Evolutionary conservation across 768 basidiomycete species (phyloP), one percentile per base, ranked within the genome.

Genomic region (Podaxis sp.): DNA sequence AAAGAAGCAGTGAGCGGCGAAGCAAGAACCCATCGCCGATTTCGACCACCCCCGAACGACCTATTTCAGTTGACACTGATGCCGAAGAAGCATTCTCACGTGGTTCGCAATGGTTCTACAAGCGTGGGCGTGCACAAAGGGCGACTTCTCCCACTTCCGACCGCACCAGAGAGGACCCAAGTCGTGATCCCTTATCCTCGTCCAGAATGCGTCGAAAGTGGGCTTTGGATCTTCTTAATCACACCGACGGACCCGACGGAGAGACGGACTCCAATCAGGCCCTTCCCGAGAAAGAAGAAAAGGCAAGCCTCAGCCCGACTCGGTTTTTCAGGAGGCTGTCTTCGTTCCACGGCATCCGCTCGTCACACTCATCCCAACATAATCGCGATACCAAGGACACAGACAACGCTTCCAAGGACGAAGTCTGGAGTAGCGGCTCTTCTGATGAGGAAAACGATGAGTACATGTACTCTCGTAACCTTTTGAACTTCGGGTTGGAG

Each of bases 31-130:
- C 59, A 15, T 75, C 77, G 2, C 73, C 80, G 1, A 76, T 76
- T 7, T 72, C 76, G 15, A 76, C 77, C 33, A 77, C 71, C 52
- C 79, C 76, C 13, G 86, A 88, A 28, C 73, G 75, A 10, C 87
- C 90, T 10, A 72, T 92, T 38, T 84, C 92, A 8, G 80, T 90
- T 59, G 93, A 95, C 67, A 89, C 91, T 0, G 93, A 96, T 70
- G 85, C 85, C 0, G 93, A 95, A 73, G 80, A 78, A 4, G 89
- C 88, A 0, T 91, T 91, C 69, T 74, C 78, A 40, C 82, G 82
- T 57, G 82, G 84, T 2, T 82, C 85, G 20, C 75, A 77, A 30
- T 81, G 82, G 76, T 84, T 84, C 61, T 86, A 83, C 67, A 82
- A 78, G 65, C 82, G 83, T 48, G 80, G 79, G 10, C 80, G 80